Evolutionary conservation across 1,284 basidiomycete genomes (phyloP), one percentile per base, ranked within the genome.

Genomic region (Fomitopsis schrenkii): DNA sequence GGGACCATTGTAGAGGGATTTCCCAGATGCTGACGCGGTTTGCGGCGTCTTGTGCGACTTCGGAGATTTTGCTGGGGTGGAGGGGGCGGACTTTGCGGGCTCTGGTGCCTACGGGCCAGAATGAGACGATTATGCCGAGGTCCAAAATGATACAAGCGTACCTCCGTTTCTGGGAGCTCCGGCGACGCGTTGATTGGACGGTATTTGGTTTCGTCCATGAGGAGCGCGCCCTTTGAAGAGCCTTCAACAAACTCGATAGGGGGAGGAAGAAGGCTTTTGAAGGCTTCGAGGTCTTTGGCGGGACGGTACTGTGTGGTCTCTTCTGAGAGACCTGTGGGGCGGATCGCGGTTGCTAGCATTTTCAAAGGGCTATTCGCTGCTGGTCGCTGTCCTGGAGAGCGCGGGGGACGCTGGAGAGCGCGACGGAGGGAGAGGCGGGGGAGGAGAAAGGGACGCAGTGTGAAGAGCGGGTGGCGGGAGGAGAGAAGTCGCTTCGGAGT

Each of bases 161-260:
- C 83, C 61, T 80, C 80, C 62, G 63, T 64, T 65, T 64, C 61
- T 26, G 60, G 67, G 38, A 67, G 65, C 67, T 77, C 82, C 57
- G 82, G 83, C 15, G 79, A 80, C 55, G 76, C 82, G 66, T 93
- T 93, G 70, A 93, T 91, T 22, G 90, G 87, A 65, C 90, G 83
- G 71, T 92, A 93, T 71, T 86, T 90, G 54, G 85, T 85, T 66
- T 89, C 87, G 45, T 83, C 80, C 7, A 88, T 79, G 59, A 85
- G 85, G 36, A 91, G 75, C 12, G 84, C 76, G 1, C 88, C 88
- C 45, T 89, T 85, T 9, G 90, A 91, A 2, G 90, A 92, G 22
- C 90, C 91, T 71, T 93, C 89, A 50, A 92, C 77, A 61, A 93
- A 93, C 72, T 93, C 91, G 59, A 93, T 80, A 17, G 86, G 83